phyloP scores from a whole-genome alignment of 2,329 filamentous ascomycete species.

The Scytalidium lignicola region DNA sequence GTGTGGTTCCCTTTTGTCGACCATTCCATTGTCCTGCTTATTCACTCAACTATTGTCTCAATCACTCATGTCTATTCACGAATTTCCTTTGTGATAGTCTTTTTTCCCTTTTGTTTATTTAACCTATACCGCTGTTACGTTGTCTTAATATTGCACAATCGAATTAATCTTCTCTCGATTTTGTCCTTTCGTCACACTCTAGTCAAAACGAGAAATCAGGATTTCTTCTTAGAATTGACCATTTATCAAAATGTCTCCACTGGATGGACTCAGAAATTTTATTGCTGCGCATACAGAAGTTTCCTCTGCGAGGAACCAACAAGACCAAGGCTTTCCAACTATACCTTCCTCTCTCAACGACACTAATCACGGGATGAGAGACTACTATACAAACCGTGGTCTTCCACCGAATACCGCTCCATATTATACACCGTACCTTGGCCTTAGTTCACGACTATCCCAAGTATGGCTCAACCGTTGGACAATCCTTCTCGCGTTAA shows the following conservation, averaged over 20 bases:
- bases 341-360: conserved; percentile 30
- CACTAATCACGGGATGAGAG: conserved; percentile 24
- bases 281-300: conserved; percentile 26
- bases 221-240: conserved; percentile 2
- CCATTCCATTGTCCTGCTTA: conserved; percentile 6
- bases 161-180: neutral
- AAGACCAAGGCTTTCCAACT: conserved; percentile 23
- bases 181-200: conserved; percentile 4
- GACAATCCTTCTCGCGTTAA: conserved; percentile 83
- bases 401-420: conserved; percentile 51
- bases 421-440: conserved; percentile 84
- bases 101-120: neutral
- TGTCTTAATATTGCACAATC: neutral
- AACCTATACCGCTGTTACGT: neutral
- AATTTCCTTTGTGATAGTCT: conserved; percentile 1
- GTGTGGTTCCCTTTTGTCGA: conserved; percentile 8
- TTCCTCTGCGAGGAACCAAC: conserved; percentile 25
- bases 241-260: conserved; percentile 26
- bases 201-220: conserved; percentile 8
- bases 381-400: conserved; percentile 14
- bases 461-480: conserved; percentile 98
- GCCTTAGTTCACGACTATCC: conserved; percentile 80
- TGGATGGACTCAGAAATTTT: conserved; percentile 25
- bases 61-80: conserved; percentile 3
- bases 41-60: conserved; percentile 10